phyloP scores from a whole-genome alignment of 805 yeast genomes.

The Limtongia smithiae region DNA sequence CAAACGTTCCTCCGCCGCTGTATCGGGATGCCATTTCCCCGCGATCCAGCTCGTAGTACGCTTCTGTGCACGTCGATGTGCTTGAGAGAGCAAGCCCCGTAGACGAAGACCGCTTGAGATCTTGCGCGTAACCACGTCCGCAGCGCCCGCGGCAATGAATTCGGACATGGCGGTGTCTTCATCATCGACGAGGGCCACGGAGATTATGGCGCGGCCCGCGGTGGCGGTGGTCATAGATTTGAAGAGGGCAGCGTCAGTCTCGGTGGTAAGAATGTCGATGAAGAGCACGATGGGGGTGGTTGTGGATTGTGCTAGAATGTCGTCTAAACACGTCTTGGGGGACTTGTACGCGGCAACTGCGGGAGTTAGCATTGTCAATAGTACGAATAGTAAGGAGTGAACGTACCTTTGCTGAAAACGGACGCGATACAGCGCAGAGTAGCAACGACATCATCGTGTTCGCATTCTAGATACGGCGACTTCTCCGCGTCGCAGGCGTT shows the following conservation, averaged over 20 bases:
- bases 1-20: slow-evolving; percentile 2
- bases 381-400: too few relatives aligned
- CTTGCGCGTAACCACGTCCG: slow-evolving; percentile 10
- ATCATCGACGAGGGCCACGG: slow-evolving; percentile 23
- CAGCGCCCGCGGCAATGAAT: slow-evolving; percentile 17
- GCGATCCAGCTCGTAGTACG: slow-evolving; percentile 1
- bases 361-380: too few relatives aligned
- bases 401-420: too few relatives aligned
- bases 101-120: slow-evolving; percentile 6
- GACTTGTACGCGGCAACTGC: slow-evolving; percentile 10
- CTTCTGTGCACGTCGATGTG: slow-evolving; percentile 1
- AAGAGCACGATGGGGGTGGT: slow-evolving; percentile 16
- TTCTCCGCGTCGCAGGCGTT: too few relatives aligned
- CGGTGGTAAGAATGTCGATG: slow-evolving; percentile 7
- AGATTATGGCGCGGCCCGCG: not conserved
- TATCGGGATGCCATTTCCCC: not conserved
- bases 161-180: slow-evolving; percentile 11
- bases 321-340: slow-evolving; percentile 4
- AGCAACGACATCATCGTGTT: too few relatives aligned
- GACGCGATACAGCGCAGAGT: too few relatives aligned
- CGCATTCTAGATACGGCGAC: too few relatives aligned
- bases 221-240: not conserved
- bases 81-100: slow-evolving; percentile 10
- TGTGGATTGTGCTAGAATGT: not conserved
- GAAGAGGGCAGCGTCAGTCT: not conserved